phyloP scores from a whole-genome alignment of 257 asterid species.

The Solanum piurae region DNA sequence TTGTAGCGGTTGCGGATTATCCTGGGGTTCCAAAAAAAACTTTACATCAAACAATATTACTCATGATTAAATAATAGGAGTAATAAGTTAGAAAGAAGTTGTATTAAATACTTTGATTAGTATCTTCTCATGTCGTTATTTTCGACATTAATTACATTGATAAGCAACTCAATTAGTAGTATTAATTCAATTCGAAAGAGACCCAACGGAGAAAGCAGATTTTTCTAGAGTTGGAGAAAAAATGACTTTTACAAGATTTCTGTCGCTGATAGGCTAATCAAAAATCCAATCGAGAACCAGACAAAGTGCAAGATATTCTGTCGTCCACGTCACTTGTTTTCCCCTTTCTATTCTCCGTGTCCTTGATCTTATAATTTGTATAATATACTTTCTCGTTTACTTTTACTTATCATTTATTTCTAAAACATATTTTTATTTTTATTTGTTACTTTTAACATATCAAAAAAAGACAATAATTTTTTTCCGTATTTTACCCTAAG shows the following conservation, averaged over 20 bases:
- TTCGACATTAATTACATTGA: not conserved
- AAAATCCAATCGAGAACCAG: not conserved
- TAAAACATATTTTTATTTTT: too few relatives aligned
- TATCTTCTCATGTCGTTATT: not conserved
- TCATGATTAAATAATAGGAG: too few relatives aligned
- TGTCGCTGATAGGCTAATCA: not conserved
- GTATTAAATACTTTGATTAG: not conserved
- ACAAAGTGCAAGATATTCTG: not conserved
- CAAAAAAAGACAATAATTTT: too few relatives aligned
- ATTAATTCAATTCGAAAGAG: not conserved
- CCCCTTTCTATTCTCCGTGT: not conserved
- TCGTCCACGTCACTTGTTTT: not conserved
- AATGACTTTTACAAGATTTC: not conserved
- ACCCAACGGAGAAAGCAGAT: not conserved
- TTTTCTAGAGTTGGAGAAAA: too few relatives aligned
- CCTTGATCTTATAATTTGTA: not conserved
- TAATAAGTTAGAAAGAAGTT: not conserved
- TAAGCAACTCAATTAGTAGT: not conserved
- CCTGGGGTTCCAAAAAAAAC: too few relatives aligned
- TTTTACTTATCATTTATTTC: too few relatives aligned
- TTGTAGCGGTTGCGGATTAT: too few relatives aligned
- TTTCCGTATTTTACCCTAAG: too few relatives aligned
- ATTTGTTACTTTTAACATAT: too few relatives aligned
- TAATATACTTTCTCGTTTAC: too few relatives aligned
- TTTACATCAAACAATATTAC: too few relatives aligned